A percentile compares a stretch with the other conserved stretches of the same genome.
Conservation (phyloP, 2,329 filamentous ascomycete genomes). For the Ilyonectria destructans region DNA sequence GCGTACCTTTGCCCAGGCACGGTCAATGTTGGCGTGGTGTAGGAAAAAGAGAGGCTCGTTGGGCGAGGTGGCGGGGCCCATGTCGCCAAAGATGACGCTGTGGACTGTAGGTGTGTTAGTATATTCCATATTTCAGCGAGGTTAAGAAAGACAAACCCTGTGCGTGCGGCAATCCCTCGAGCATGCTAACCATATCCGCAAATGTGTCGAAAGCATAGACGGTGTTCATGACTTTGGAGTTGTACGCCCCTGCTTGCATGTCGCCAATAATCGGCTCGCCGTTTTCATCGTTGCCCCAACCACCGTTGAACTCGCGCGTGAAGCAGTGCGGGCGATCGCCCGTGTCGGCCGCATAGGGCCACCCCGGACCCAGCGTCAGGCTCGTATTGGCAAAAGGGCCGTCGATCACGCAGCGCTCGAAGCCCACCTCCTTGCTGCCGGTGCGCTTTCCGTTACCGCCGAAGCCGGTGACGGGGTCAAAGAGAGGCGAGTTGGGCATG, state of each 20-base stretch:
- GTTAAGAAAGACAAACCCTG: background rate
- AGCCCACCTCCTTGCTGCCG: background rate
- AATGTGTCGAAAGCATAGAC: background rate
- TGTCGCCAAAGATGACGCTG: conserved; percentile 43
- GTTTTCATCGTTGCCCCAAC: background rate
- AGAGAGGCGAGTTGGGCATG: conserved; percentile 5
- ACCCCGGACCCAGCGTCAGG: conserved; percentile 1
- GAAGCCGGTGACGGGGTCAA: conserved; percentile 9
- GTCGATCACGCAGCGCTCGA: conserved; percentile 7
- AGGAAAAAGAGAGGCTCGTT: conserved; percentile 51
- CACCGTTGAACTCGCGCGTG: conserved; percentile 3
- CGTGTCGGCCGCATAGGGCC: background rate
- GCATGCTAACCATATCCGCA: background rate
- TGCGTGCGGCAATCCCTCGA: background rate
- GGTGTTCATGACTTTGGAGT: background rate
- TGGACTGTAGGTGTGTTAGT: background rate
- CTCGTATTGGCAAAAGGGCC: conserved; percentile 15
- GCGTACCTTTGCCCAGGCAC: conserved; percentile 26
- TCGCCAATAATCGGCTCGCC: background rate
- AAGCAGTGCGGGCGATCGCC: conserved; percentile 1
- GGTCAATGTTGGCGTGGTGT: conserved; percentile 50
- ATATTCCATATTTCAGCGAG: background rate
- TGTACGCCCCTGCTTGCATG: background rate
- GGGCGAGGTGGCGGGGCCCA: conserved; percentile 48
- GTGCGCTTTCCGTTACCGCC: conserved; percentile 7